These are phyloP conservation scores for Fusarium sp. DNA, from an alignment of 2,329 filamentous ascomycete genomes.

Conservation along the genomic window DNA sequence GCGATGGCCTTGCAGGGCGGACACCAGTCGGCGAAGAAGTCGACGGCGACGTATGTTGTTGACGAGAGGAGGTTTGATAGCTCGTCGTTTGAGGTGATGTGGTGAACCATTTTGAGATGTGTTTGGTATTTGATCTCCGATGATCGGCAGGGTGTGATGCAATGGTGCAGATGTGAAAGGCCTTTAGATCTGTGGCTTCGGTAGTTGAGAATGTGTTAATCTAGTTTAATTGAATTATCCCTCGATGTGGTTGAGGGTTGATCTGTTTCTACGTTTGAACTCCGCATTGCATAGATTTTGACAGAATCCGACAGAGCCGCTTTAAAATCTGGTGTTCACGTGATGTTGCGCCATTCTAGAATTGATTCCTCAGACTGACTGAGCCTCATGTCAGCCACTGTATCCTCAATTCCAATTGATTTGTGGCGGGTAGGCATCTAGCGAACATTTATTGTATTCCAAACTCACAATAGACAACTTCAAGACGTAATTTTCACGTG, in stretches of 20 bases:
- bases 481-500: no score
- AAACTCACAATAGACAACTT: no score
- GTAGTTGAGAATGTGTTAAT: background rate
- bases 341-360: slow-evolving; percentile 38
- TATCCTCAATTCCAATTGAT: no score
- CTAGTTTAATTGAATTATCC: background rate
- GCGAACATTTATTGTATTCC: background rate
- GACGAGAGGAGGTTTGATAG: slow-evolving; percentile 55
- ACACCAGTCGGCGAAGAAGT: slow-evolving; percentile 67
- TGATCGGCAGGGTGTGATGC: background rate
- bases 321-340: slow-evolving; percentile 41
- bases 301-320: slow-evolving; percentile 40
- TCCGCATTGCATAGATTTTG: slow-evolving; percentile 32
- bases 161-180: background rate
- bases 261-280: slow-evolving; percentile 21
- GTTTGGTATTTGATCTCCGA: slow-evolving; percentile 21
- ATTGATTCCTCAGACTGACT: slow-evolving; percentile 12
- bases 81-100: slow-evolving; percentile 50
- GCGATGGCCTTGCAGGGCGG: slow-evolving; percentile 63
- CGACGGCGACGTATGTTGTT: slow-evolving; percentile 59
- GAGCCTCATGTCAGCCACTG: slow-evolving; percentile 25
- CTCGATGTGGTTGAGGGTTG: background rate
- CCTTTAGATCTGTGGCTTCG: background rate
- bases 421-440: background rate
- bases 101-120: slow-evolving; percentile 43